These are phyloP conservation scores for Acanthamoeba healyi DNA, from an alignment of 208 protist species.

Conservation along the genomic window DNA sequence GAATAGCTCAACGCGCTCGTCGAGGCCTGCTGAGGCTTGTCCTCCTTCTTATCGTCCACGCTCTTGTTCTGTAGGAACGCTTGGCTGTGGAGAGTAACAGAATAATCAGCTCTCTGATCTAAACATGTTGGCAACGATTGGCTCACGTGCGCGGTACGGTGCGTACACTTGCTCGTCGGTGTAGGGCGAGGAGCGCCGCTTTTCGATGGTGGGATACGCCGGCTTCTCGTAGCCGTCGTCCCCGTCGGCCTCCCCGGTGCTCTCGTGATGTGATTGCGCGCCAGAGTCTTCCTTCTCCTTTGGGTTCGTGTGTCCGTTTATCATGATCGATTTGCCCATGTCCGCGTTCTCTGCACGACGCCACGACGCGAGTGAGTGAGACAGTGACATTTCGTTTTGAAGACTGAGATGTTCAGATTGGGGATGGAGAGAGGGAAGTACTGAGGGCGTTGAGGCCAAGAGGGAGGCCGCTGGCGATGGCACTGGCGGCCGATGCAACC, in stretches of 20 bases:
- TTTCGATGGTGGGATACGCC: background rate
- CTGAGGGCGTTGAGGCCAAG: background rate
- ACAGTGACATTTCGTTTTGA: too few species aligned
- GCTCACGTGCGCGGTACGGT: background rate
- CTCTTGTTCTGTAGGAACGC: background rate
- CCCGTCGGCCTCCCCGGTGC: background rate
- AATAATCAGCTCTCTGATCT: too few species aligned
- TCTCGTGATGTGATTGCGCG: too few species aligned
- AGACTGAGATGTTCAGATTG: too few species aligned
- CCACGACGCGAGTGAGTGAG: too few species aligned
- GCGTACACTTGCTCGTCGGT: constrained; percentile 13
- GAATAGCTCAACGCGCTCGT: background rate
- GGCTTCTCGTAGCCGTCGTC: background rate
- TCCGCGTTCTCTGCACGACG: too few species aligned
- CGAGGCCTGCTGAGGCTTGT: too few species aligned
- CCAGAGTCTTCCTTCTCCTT: background rate
- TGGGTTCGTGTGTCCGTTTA: background rate
- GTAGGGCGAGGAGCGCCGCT: background rate
- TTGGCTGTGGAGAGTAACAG: background rate
- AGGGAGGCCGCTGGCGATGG: background rate
- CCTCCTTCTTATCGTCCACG: background rate
- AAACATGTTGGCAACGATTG: too few species aligned
- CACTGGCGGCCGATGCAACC: background rate
- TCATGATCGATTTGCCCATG: background rate
- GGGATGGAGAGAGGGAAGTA: background rate